Evolutionary conservation across 2,329 filamentous ascomycete genomes (phyloP).

Genomic region (Pseudonectria buxi): DNA sequence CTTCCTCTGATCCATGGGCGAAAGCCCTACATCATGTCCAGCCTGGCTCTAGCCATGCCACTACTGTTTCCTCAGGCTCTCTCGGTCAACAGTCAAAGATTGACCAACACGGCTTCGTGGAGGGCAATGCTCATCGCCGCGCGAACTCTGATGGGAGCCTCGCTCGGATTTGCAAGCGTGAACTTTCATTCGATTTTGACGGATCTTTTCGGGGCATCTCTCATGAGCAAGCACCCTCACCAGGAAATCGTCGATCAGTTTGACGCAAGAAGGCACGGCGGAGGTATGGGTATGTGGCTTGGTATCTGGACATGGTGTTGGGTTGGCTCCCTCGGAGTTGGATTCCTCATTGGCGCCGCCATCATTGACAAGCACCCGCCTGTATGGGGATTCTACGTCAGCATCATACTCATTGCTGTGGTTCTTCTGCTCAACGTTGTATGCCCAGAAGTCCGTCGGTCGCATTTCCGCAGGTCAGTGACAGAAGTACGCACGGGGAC

Average conservation of each 20-base stretch:
- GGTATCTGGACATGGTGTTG: constrained; percentile 74
- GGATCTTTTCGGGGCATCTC: constrained; percentile 69
- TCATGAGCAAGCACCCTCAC: constrained; percentile 66
- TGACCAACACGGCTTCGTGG: constrained; percentile 50
- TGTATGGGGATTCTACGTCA: constrained; percentile 70
- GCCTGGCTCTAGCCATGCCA: constrained; percentile 63
- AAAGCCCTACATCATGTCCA: constrained; percentile 67
- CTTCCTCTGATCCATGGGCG: constrained; percentile 68
- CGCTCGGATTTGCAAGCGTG: constrained; percentile 69
- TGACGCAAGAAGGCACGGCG: constrained; percentile 67
- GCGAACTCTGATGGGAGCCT: constrained; percentile 59
- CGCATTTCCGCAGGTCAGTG: constrained; percentile 61
- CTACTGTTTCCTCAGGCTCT: constrained; percentile 71
- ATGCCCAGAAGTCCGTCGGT: constrained; percentile 64
- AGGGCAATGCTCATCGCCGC: constrained; percentile 55
- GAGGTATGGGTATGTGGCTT: constrained; percentile 74
- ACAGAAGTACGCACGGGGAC: constrained; percentile 53
- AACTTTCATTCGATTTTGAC: constrained; percentile 66
- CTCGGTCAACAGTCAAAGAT: constrained; percentile 49
- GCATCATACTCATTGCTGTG: constrained; percentile 58
- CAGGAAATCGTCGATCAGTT: constrained; percentile 61
- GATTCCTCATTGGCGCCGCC: constrained; percentile 64
- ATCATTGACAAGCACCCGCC: constrained; percentile 60
- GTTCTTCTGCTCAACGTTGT: constrained; percentile 64
- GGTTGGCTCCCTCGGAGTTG: constrained; percentile 63